Percentiles rank a stretch among this genome's conserved stretches.
Conservation (phyloP, 73 alveolate species). For the Durusdinium trenchii region DNA sequence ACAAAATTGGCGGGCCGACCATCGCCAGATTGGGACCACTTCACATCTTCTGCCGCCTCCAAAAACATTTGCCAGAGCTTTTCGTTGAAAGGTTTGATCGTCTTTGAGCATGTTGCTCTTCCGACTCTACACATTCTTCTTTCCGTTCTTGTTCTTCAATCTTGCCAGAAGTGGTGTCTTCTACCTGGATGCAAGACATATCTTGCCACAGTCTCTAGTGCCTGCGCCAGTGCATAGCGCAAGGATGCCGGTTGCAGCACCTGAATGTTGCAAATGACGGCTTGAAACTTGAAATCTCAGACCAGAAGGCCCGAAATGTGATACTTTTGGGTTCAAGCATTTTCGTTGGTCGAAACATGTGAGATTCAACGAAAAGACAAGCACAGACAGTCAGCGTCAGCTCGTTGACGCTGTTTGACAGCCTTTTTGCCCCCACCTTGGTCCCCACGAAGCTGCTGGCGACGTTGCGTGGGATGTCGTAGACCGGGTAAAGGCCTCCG, state of each 20-base stretch:
- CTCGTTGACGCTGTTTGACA: neutral
- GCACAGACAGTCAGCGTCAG: neutral
- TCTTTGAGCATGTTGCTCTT: too few species aligned
- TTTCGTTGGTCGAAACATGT: neutral
- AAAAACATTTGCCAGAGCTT: too few species aligned
- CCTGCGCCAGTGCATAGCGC: slow-evolving; percentile 59
- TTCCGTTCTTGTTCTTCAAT: neutral
- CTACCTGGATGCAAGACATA: neutral
- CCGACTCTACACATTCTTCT: too few species aligned
- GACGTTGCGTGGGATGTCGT: slow-evolving; percentile 39
- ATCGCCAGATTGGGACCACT: slow-evolving; percentile 39
- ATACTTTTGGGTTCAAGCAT: neutral
- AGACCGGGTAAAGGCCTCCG: slow-evolving; percentile 47
- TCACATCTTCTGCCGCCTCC: slow-evolving; percentile 53
- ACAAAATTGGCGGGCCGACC: slow-evolving; percentile 21
- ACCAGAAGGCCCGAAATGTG: neutral
- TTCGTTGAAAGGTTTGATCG: too few species aligned
- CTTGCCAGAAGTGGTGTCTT: neutral
- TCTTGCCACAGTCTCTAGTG: neutral
- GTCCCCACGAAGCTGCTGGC: neutral
- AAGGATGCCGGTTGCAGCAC: slow-evolving; percentile 49
- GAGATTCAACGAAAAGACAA: neutral
- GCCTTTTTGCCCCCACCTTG: neutral
- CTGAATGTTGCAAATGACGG: neutral
- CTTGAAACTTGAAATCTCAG: neutral